Base-by-base conservation (phyloP, 192 early-diverging fungal species). In the Gonapodya sp. region DNA sequence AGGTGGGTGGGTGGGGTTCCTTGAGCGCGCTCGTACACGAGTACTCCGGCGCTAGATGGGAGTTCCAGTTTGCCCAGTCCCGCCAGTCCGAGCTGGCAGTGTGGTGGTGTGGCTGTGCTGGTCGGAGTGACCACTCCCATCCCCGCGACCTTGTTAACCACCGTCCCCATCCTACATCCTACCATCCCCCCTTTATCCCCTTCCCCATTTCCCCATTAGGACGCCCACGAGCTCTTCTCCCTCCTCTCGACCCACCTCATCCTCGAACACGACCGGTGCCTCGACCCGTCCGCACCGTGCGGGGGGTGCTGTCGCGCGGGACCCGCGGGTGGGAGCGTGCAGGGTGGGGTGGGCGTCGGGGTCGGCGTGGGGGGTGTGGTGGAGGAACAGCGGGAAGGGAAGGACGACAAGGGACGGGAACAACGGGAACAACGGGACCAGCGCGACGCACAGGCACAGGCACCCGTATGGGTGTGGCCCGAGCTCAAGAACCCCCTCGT, bases 221-320 rank as follows among this genome's bases (percentile, higher is more conserved):
- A 77, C 75, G 75, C 75, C 30, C 75, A 77, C 75, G 75, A 77
- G 75, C 75, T 77, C 8, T 77, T 32, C 75, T 34, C 18, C 30
- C 75, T 77, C 75, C 75, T 77, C 75, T 77, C 75, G 8, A 32
- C 75, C 18, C 75, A 77, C 2, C 75, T 77, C 8, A 16, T 32
- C 8, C 30, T 2, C 75, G 75, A 77, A 33, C 75, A 77, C 75
- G 75, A 77, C 8, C 30, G 30, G 75, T 77, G 75, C 75, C 16
- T 18, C 30, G 8, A 2, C 30, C 46, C 46, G 8, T 64, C 46
- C 8, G 2, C 18, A 2, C 14, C 18, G 75, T 77, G 75, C 31
- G 75, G 75, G 75, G 18, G 75, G 30, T 77, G 75, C 31, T 16
- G 18, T 16, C 30, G 75, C 8, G 2, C 8, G 8, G 75, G 75